Evolutionary conservation across 495 filamentous ascomycete species (phyloP).

Genomic region (Evansstolkia leycettana): DNA sequence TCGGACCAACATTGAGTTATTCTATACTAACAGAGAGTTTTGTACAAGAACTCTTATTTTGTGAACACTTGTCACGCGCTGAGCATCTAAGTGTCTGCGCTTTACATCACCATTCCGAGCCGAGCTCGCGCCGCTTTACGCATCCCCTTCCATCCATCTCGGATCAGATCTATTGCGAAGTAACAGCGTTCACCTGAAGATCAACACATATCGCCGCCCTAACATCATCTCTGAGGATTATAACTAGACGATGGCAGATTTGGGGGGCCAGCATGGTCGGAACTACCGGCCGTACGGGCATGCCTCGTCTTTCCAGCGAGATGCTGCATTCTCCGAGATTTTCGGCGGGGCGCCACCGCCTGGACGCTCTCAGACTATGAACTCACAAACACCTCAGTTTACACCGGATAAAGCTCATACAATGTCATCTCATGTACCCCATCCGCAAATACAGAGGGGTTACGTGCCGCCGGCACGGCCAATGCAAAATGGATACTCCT

Average conservation of each 20-base stretch:
- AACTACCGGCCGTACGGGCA: slow-evolving; percentile 60
- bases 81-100: too few relatives aligned
- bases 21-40: not conserved
- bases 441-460: slow-evolving; percentile 31
- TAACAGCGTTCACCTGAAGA: slow-evolving; percentile 11
- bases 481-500: slow-evolving; percentile 34
- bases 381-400: slow-evolving; percentile 48
- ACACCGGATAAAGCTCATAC: slow-evolving; percentile 66
- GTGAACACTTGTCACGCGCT: not conserved
- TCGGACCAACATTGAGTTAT: slow-evolving; percentile 15
- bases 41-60: not conserved
- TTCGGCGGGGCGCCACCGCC: slow-evolving; percentile 81
- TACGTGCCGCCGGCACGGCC: slow-evolving; percentile 50
- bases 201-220: slow-evolving; percentile 1
- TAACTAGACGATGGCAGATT: slow-evolving; percentile 58
- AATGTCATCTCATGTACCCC: slow-evolving; percentile 58
- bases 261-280: slow-evolving; percentile 60
- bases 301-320: slow-evolving; percentile 64
- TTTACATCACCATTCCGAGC: slow-evolving; percentile 17
- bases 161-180: slow-evolving; percentile 9
- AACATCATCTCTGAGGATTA: not conserved
- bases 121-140: slow-evolving; percentile 23
- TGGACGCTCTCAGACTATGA: slow-evolving; percentile 82
- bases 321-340: slow-evolving; percentile 93
- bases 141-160: slow-evolving; percentile 23